phyloP scores from a whole-genome alignment of 192 early-diverging fungal species.

The Umbelopsis vinacea region DNA sequence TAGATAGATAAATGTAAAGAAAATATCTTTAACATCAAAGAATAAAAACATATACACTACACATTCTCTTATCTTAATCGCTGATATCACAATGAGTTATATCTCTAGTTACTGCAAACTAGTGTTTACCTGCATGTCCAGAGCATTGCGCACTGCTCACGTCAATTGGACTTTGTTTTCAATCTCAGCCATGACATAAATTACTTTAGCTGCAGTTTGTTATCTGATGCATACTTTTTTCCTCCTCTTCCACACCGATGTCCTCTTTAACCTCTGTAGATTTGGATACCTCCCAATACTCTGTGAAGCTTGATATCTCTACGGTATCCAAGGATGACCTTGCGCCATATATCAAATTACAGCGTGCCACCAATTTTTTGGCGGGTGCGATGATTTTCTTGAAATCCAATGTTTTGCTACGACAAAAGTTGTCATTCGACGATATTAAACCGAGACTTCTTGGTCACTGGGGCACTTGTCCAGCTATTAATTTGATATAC shows the following conservation, averaged over 20 bases:
- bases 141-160: not conserved
- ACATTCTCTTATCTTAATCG: no score
- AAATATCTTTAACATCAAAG: no score
- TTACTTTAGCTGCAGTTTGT: no score
- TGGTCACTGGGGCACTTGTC: constrained; percentile 54
- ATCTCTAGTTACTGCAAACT: no score
- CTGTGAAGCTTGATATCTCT: constrained; percentile 9
- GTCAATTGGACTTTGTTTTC: not conserved
- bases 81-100: no score
- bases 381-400: constrained; percentile 53
- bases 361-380: constrained; percentile 44
- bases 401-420: constrained; percentile 38
- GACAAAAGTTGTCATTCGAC: constrained; percentile 27
- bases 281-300: constrained; percentile 1
- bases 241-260: not conserved
- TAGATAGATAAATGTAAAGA: not conserved
- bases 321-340: constrained; percentile 6
- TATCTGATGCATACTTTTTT: no score
- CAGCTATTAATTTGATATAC: constrained; percentile 48
- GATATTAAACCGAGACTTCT: constrained; percentile 49
- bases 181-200: not conserved
- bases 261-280: not conserved
- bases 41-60: no score
- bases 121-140: not conserved
- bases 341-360: constrained; percentile 18